Conservation (phyloP, 306 rosid species). For the Hylodesmum podocarpum region DNA sequence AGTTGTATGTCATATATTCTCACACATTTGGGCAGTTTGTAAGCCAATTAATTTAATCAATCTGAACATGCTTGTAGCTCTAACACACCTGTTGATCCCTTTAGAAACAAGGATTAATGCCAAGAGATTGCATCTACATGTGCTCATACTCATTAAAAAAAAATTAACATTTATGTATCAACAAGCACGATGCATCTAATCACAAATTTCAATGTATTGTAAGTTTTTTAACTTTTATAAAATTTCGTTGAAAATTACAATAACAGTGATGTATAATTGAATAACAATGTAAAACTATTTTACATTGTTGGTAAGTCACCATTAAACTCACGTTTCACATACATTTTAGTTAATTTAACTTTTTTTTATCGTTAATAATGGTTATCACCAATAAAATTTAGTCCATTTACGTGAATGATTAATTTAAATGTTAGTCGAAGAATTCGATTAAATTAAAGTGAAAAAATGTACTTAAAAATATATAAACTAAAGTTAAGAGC, state of each 20-base stretch:
- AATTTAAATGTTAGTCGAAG: not conserved
- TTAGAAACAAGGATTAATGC: not conserved
- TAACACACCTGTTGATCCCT: not conserved
- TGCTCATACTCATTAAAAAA: not conserved
- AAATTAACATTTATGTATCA: not conserved
- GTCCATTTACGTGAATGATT: not conserved
- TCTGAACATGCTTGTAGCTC: not conserved
- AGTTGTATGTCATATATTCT: not conserved
- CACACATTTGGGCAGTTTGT: not conserved
- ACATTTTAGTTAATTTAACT: no score
- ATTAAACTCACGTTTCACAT: not conserved
- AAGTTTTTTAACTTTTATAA: no score
- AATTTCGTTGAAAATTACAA: no score
- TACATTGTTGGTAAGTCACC: no score
- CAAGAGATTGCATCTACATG: not conserved
- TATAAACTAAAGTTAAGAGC: no score
- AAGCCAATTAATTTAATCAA: not conserved
- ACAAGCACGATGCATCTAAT: no score
- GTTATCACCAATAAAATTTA: no score
- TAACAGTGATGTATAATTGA: no score
- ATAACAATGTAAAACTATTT: no score
- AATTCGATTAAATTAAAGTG: not conserved
- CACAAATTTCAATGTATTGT: no score
- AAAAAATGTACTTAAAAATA: not conserved
- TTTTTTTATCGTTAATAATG: no score